Base-by-base conservation (phyloP, 1,139 yeast species). In the Kodamaea suecica region DNA sequence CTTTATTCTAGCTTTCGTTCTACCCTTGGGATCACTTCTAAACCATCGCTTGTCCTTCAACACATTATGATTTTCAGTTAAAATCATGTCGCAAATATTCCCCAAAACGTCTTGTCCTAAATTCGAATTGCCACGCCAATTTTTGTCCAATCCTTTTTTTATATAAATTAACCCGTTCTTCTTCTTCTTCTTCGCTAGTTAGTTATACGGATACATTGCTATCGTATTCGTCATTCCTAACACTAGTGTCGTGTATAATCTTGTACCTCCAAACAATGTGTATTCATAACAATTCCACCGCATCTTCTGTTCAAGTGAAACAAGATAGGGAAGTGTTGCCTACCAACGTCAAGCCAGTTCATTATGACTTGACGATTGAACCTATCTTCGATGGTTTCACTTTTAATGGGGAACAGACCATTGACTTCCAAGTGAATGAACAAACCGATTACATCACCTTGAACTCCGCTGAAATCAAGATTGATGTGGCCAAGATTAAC, bases 331-430 rank as follows among this genome's bases (percentile, higher is more conserved):
- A 83, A 56, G 74, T 84, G 23, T 73, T 85, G 44, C 95, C 95
- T 33, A 66, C 75, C 30, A 76, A 80, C 49, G 87, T 84, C 45
- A 78, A 72, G 44, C 95, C 95, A 30, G 52, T 70, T 41, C 85
- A 83, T 58, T 86, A 86, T 57, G 75, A 76, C 44, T 62, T 86
- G 45, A 72, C 77, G 29, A 66, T 87, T 48, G 92, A 84, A 52
- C 95, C 95, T 26, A 69, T 78, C 49, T 78, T 86, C 48, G 73
- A 71, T 37, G 76, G 77, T 33, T 85, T 83, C 70, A 82, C 78
- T 42, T 87, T 79, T 52, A 65, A 69, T 31, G 95, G 95, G 47
- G 61, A 62, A 25, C 84, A 79, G 39, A 69, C 69, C 39, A 80
- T 86, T 50, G 81, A 79, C 34, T 67, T 86, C 47, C 70, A 72